Conservation (phyloP, 2,329 filamentous ascomycete genomes). For the Thielaviopsis cerberus region DNA sequence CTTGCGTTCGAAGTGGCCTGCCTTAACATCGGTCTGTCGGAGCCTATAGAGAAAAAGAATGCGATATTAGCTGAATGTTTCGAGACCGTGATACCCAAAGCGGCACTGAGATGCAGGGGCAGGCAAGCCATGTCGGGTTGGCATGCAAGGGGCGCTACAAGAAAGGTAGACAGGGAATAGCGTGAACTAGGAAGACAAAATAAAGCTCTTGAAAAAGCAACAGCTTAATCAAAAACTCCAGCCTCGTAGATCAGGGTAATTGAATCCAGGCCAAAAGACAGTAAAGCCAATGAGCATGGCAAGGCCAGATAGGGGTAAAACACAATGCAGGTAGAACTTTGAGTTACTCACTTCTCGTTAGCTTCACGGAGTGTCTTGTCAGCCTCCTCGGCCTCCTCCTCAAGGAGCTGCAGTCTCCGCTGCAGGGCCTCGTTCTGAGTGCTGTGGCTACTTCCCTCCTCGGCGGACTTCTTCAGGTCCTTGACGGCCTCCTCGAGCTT, state of each 20-base stretch:
- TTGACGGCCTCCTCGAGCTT: slow-evolving; percentile 72
- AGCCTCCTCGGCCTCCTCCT: slow-evolving; percentile 92
- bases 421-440: slow-evolving; percentile 82
- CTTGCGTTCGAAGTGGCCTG: slow-evolving; percentile 97
- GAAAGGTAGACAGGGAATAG: not conserved
- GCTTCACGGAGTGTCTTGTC: slow-evolving; percentile 92
- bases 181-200: not conserved
- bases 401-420: slow-evolving; percentile 82
- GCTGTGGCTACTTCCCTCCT: slow-evolving; percentile 64
- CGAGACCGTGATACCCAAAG: not conserved
- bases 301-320: not conserved
- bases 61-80: not conserved
- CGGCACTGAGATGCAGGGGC: slow-evolving; percentile 2
- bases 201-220: not conserved
- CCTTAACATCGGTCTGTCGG: slow-evolving; percentile 97
- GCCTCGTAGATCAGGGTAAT: not conserved
- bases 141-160: not conserved
- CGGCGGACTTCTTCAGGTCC: slow-evolving; percentile 72
- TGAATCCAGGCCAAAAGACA: not conserved
- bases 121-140: not conserved
- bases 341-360: slow-evolving; percentile 80
- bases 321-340: not conserved
- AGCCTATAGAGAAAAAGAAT: slow-evolving; percentile 39
- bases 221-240: not conserved
- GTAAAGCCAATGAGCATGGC: not conserved